Percentiles rank a stretch among this genome's conserved stretches.
Evolutionary conservation across 495 filamentous ascomycete genomes (phyloP).

Genomic region (Penicillium cataractarum): DNA sequence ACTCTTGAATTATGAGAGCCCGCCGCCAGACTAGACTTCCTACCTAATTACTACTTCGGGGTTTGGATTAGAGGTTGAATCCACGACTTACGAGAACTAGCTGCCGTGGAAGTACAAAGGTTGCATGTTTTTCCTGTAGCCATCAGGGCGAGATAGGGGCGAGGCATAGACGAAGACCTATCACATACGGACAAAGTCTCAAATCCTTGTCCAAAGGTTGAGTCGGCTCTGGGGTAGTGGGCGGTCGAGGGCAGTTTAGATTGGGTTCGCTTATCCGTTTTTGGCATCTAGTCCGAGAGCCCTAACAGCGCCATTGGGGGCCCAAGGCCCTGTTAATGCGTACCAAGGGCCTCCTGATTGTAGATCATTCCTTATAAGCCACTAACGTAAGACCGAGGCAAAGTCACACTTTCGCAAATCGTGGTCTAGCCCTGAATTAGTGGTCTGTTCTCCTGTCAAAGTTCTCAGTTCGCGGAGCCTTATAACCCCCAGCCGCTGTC

Average conservation of each 20-base stretch:
- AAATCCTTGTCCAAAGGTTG: neutral
- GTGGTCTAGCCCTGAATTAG: neutral
- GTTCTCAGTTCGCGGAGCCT: neutral
- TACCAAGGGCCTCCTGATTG: neutral
- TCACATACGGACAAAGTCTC: neutral
- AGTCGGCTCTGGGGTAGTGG: neutral
- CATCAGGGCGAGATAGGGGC: neutral
- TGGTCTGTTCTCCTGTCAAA: neutral
- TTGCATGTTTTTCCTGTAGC: too few species aligned
- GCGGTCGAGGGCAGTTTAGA: neutral
- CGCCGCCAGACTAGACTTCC: neutral
- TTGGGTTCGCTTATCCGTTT: neutral
- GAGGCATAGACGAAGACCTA: neutral
- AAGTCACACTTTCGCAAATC: neutral
- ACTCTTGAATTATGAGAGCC: neutral
- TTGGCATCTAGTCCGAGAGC: neutral
- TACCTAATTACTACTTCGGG: neutral
- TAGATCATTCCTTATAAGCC: neutral
- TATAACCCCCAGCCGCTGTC: neutral
- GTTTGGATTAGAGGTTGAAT: neutral
- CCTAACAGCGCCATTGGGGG: neutral
- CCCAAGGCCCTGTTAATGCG: neutral
- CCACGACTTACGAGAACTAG: neutral
- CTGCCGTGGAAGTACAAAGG: neutral
- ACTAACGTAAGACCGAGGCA: neutral